Conservation (phyloP, 2,329 filamentous ascomycete genomes). For the Fusarium anguioides region DNA sequence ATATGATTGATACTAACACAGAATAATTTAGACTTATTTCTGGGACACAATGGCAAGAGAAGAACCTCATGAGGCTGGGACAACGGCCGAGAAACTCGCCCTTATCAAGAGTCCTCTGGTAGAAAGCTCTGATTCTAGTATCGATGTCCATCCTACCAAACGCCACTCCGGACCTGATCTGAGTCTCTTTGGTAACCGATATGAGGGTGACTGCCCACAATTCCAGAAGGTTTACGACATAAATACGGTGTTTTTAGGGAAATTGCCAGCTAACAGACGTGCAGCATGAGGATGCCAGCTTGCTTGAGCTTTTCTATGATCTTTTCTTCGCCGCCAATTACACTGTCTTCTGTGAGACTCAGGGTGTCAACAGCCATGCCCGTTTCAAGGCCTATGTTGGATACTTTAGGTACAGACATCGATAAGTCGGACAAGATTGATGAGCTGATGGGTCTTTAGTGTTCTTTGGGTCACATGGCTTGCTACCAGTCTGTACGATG, state of each 20-base stretch:
- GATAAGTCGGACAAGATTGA: accelerated
- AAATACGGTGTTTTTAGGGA: not conserved
- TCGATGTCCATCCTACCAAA: slow-evolving; percentile 5
- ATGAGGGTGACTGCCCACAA: slow-evolving; percentile 37
- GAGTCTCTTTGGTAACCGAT: slow-evolving; percentile 43
- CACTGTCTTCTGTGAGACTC: slow-evolving; percentile 63
- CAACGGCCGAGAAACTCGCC: slow-evolving; percentile 44
- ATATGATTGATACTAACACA: not conserved
- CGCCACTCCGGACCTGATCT: slow-evolving; percentile 26
- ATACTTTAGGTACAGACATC: slow-evolving; percentile 48
- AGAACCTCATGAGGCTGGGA: slow-evolving; percentile 1
- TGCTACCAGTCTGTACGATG: slow-evolving; percentile 71
- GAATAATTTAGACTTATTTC: not conserved
- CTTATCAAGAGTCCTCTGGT: slow-evolving; percentile 49
- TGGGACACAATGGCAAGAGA: slow-evolving; percentile 33
- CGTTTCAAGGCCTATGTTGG: slow-evolving; percentile 52
- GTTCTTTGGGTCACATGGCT: slow-evolving; percentile 78
- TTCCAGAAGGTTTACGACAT: slow-evolving; percentile 41
- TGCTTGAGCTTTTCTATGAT: slow-evolving; percentile 54
- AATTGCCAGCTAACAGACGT: not conserved
- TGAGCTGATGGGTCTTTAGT: slow-evolving; percentile 40
- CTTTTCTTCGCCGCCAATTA: slow-evolving; percentile 67
- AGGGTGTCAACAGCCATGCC: slow-evolving; percentile 47
- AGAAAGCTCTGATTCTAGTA: slow-evolving; percentile 23
- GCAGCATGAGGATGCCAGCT: slow-evolving; percentile 51